A percentile compares a stretch with the other conserved stretches of the same genome.
Evolutionary conservation across 352 stramenopile genomes (phyloP).

Genomic region (Globisporangium acanthophoron): DNA sequence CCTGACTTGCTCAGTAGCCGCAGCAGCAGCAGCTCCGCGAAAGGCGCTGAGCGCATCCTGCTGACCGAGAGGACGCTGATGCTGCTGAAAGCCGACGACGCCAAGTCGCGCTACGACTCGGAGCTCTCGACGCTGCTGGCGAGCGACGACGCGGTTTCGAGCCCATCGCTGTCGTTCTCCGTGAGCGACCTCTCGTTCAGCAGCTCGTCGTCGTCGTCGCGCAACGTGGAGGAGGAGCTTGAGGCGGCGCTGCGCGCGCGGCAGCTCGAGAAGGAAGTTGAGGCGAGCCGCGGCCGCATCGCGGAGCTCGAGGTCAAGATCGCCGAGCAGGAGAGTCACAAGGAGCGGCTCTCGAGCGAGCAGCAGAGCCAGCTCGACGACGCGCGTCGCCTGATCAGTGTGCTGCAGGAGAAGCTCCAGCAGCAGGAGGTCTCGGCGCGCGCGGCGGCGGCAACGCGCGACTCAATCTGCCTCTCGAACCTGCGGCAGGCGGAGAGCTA

Average conservation of each 20-base stretch:
- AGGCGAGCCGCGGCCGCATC: conserved; percentile 55
- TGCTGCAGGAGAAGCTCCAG: conserved; percentile 51
- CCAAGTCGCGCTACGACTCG: conserved; percentile 17
- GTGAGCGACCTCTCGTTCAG: conserved; percentile 13
- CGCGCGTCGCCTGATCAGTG: conserved; percentile 44
- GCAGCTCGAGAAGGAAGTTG: conserved; percentile 67
- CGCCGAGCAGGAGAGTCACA: conserved; percentile 42
- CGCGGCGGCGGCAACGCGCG: conserved; percentile 40
- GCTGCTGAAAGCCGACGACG: not conserved
- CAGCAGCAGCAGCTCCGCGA: not conserved
- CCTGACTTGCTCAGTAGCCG: not conserved
- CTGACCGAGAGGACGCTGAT: not conserved
- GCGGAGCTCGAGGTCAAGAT: conserved; percentile 51
- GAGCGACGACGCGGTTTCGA: conserved; percentile 29
- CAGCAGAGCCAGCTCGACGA: conserved; percentile 57
- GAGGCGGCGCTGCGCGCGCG: conserved; percentile 48
- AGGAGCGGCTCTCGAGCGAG: conserved; percentile 46
- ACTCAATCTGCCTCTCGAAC: conserved; percentile 55
- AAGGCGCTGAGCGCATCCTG: not conserved
- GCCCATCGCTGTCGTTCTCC: conserved; percentile 20
- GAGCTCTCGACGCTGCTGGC: conserved; percentile 32
- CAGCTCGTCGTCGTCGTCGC: conserved; percentile 12
- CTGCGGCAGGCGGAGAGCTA: conserved; percentile 34
- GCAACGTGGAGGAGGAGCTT: conserved; percentile 55
- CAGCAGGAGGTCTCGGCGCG: conserved; percentile 48